phyloP scores from a whole-genome alignment of 352 stramenopile genomes.

The Halophytophthora polymorphica region DNA sequence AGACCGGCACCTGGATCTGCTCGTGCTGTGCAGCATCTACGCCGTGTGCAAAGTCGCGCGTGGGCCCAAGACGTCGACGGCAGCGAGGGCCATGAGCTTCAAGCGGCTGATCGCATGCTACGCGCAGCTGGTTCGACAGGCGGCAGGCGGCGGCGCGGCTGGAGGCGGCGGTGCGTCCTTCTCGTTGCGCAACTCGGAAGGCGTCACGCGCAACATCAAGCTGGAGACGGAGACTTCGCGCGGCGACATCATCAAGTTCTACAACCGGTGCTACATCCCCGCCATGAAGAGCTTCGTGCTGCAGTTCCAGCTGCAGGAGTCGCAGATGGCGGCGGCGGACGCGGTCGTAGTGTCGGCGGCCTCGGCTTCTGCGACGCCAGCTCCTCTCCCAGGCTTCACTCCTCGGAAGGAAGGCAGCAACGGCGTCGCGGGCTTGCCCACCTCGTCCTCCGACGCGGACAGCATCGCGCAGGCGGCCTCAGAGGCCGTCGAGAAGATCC shows the following conservation, averaged over 20 bases:
- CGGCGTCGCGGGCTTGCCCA: conserved; percentile 28
- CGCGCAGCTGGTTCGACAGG: conserved; percentile 60
- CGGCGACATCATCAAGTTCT: conserved; percentile 90
- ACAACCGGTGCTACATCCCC: conserved; percentile 82
- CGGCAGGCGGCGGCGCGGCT: conserved; percentile 10
- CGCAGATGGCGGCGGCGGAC: conserved; percentile 72
- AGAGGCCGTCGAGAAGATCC: conserved; percentile 59
- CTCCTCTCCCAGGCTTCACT: conserved; percentile 39
- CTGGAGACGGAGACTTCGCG: conserved; percentile 50
- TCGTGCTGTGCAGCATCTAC: conserved; percentile 84
- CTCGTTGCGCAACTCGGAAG: conserved; percentile 41
- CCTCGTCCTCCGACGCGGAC: conserved; percentile 71
- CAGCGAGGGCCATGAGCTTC: conserved; percentile 47
- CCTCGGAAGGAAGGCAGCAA: conserved; percentile 33
- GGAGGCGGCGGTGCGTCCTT: conserved; percentile 16
- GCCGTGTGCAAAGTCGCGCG: conserved; percentile 85
- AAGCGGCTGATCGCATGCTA: conserved; percentile 77
- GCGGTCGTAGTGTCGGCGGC: conserved; percentile 48
- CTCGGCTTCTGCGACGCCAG: conserved; percentile 10
- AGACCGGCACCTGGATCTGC: conserved; percentile 78
- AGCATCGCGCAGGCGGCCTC: conserved; percentile 75
- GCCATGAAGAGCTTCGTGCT: conserved; percentile 86
- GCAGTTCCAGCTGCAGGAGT: conserved; percentile 83
- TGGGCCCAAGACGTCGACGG: conserved; percentile 48
- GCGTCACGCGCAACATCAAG: conserved; percentile 79